Evolutionary conservation across 139 green algal species (phyloP), one percentile per base, ranked within the genome.

Genomic region (Tetraselmis striata): DNA sequence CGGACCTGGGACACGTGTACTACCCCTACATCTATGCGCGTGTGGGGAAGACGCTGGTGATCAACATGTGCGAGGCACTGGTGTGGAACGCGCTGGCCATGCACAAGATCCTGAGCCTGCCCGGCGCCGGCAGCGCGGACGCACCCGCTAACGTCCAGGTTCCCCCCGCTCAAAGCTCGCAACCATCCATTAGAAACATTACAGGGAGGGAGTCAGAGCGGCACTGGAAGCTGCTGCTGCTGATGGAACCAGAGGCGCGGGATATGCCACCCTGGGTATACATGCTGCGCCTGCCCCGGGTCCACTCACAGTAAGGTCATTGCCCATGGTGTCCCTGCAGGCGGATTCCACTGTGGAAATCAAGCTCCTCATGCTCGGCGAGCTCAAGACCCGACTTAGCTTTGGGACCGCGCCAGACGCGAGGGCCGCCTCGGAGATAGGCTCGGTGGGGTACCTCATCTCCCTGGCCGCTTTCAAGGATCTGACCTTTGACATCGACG

Each of bases 21-120:
- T 91, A 88, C 80, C 93, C 93, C 31, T 87, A 81, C 81, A 87
- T 95, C n/a, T 84, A 84, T 84, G 25, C 84, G 86, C 1, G 59
- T 92, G 27, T 76, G 88, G 11, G 80, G 82, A 23, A 45, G 58
- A n/a, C 59, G 92, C 76, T 80, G 29, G 81, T 89, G 58, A 29
- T 25, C 31, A 83, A 83, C 79, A 30, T 95, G 29, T 67, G 45
- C 45, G 45, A 67, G 45, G 45, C 45, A 18, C 45, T 67, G 45
- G 11, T 67, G 45, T 67, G 45, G 45, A 67, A 67, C 18, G 45
- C 45, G 5, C 45, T 67, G 45, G 45, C 11, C 45, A 67, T 67
- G 45, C 18, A 67, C 45, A 67, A 67, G 45, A 67, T 25, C 18
- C 45, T 67, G 45, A 67, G 45, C 45, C 45, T 67, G 11, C 45